phyloP scores from a whole-genome alignment of 192 early-diverging fungal genomes.

The Podila horticola region DNA sequence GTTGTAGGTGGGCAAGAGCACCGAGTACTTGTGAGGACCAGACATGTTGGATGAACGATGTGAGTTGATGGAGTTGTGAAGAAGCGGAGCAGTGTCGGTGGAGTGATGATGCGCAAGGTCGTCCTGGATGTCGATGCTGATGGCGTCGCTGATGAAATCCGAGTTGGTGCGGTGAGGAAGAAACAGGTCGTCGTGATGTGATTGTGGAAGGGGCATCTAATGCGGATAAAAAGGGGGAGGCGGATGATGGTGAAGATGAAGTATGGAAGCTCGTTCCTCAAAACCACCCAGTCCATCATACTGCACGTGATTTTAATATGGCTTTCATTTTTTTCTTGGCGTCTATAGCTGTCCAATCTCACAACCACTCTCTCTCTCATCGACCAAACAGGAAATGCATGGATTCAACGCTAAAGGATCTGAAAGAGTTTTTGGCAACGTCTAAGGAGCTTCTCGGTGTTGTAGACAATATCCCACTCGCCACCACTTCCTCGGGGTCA shows the following conservation, averaged over 20 bases:
- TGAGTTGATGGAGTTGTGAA: slow-evolving; percentile 15
- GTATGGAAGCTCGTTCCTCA: background rate
- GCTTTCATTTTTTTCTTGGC: no score
- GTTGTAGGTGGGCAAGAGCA: slow-evolving; percentile 98
- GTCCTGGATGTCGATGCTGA: slow-evolving; percentile 53
- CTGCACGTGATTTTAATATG: background rate
- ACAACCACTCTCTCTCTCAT: background rate
- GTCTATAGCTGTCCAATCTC: no score
- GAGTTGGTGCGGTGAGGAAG: background rate
- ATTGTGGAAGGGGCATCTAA: background rate
- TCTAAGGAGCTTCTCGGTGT: background rate
- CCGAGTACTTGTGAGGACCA: slow-evolving; percentile 81
- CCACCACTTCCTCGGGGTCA: no score
- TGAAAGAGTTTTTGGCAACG: background rate
- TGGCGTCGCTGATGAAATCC: slow-evolving; percentile 25
- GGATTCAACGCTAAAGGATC: background rate
- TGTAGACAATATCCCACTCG: background rate
- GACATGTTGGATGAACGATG: slow-evolving; percentile 16
- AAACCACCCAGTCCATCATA: background rate
- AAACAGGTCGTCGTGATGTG: background rate
- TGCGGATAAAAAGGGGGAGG: background rate
- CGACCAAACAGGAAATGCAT: background rate
- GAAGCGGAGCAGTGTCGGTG: background rate
- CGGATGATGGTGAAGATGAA: background rate
- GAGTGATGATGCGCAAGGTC: slow-evolving; percentile 16